Conservation (phyloP, 331 rosid genomes). For the Malus hybrid region DNA sequence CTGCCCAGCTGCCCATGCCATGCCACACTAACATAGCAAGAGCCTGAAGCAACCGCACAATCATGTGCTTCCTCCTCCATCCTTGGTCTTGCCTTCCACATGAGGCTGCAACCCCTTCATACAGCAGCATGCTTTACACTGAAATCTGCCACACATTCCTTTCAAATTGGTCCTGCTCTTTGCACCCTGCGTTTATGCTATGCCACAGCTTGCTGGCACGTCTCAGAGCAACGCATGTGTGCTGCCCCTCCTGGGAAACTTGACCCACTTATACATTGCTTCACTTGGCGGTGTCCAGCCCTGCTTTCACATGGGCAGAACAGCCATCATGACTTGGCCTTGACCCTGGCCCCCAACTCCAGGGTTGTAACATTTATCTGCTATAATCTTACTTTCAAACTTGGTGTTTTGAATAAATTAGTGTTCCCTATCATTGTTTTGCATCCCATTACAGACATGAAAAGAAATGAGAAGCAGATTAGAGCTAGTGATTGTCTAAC, state of each 20-base stretch:
- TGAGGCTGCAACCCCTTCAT: background rate
- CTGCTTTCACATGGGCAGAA: background rate
- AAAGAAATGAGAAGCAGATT: background rate
- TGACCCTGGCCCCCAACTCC: background rate
- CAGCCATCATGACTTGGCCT: background rate
- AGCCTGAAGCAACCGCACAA: background rate
- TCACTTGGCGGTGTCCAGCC: background rate
- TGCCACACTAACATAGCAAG: background rate
- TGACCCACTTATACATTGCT: background rate
- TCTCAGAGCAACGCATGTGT: background rate
- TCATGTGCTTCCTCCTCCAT: background rate
- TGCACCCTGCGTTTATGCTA: background rate
- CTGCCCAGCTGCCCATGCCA: background rate
- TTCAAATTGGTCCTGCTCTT: background rate
- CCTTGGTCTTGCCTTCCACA: background rate
- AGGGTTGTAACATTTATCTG: background rate
- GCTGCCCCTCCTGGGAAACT: background rate
- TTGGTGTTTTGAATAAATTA: background rate
- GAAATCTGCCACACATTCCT: background rate
- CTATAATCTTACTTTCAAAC: background rate
- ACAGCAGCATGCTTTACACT: background rate
- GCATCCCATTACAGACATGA: background rate
- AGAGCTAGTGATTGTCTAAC: background rate
- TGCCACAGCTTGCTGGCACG: background rate
- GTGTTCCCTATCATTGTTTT: background rate